These are phyloP conservation scores for Nyctanthes arbortristis DNA, from an alignment of 257 asterid species.

Conservation along the genomic window DNA sequence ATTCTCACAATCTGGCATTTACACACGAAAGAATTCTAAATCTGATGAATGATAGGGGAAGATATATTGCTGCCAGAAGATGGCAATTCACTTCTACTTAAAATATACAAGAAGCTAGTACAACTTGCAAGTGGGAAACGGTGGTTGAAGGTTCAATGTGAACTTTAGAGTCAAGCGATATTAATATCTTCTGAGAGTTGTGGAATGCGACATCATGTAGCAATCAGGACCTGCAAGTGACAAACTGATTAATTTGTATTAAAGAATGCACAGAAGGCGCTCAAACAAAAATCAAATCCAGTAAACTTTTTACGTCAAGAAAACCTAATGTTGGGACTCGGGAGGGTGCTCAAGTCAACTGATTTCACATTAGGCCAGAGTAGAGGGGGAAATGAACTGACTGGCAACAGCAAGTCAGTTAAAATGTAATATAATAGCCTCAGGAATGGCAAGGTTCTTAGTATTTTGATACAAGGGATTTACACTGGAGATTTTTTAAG, in stretches of 20 bases:
- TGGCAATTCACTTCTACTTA: background rate
- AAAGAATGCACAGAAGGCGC: background rate
- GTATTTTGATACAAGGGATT: background rate
- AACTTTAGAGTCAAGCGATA: background rate
- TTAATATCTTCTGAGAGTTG: background rate
- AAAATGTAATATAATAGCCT: background rate
- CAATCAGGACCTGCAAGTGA: background rate
- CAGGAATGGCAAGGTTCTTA: background rate
- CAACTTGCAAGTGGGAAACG: background rate
- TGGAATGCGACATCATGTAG: background rate
- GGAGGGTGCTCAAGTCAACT: too few species aligned
- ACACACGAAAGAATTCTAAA: slow-evolving; percentile 14
- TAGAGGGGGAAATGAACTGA: too few species aligned
- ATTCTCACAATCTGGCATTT: background rate
- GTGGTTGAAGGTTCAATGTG: background rate
- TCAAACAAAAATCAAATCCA: background rate
- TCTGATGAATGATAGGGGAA: background rate
- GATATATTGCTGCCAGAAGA: background rate
- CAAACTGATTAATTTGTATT: background rate
- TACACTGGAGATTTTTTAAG: background rate
- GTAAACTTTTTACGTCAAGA: background rate
- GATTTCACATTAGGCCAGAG: too few species aligned
- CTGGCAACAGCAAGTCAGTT: background rate
- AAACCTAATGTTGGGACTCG: too few species aligned
- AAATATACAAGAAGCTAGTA: background rate